Conservation (phyloP, 176 grass and related monocot species). For the Poa annua region DNA sequence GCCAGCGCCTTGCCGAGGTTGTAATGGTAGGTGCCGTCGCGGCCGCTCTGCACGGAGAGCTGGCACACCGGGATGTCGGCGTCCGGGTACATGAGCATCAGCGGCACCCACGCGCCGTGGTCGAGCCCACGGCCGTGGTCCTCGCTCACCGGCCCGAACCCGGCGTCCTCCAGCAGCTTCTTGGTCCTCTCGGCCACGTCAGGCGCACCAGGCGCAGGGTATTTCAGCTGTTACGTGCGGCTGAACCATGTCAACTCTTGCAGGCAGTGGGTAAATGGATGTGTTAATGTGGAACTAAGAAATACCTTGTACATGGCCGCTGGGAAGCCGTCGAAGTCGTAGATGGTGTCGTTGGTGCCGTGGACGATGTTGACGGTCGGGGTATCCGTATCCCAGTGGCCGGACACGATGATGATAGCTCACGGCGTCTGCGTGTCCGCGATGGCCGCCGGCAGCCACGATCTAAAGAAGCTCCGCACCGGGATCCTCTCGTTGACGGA, state of each 20-base stretch:
- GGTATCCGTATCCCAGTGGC: constrained; percentile 67
- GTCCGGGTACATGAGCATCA: constrained; percentile 86
- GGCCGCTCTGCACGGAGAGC: constrained; percentile 66
- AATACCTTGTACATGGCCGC: constrained; percentile 72
- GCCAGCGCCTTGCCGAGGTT: constrained; percentile 73
- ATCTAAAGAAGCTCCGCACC: constrained; percentile 68
- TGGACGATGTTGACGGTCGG: constrained; percentile 57
- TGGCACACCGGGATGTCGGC: constrained; percentile 76
- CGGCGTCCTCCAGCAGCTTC: constrained; percentile 60
- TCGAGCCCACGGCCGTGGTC: constrained; percentile 67
- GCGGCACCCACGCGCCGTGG: constrained; percentile 78
- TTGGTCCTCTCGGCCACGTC: constrained; percentile 60
- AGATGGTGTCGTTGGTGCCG: constrained; percentile 61
- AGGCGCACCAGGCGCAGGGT: constrained; percentile 74
- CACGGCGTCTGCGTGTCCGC: constrained; percentile 41
- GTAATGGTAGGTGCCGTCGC: constrained; percentile 73
- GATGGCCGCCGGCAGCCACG: constrained; percentile 60
- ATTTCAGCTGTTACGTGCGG: constrained; percentile 51
- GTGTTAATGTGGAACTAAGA: background rate
- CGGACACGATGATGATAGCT: constrained; percentile 79
- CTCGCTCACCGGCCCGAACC: constrained; percentile 65
- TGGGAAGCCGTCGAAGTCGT: constrained; percentile 77
- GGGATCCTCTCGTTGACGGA: constrained; percentile 65
- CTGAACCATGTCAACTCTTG: background rate
- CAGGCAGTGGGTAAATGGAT: background rate